phyloP scores from a whole-genome alignment of 108 stramenopile genomes.

The Nannochloropsis gaditana region DNA sequence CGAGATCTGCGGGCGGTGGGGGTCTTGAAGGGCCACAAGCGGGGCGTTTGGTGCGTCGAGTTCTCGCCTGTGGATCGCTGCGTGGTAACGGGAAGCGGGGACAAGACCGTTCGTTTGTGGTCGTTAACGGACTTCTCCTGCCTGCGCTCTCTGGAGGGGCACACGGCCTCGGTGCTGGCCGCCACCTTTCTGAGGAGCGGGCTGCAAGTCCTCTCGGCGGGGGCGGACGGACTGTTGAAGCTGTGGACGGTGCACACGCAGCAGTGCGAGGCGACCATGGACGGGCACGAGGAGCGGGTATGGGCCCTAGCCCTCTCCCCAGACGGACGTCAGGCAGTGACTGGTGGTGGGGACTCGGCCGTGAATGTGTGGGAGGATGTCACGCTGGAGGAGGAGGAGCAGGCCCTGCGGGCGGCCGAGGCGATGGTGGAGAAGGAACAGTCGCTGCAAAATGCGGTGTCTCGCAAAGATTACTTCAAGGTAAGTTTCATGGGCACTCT shows the following conservation, averaged over 20 bases:
- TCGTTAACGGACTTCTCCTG: slow-evolving; percentile 76
- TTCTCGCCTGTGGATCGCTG: slow-evolving; percentile 88
- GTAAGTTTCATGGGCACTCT: slow-evolving; percentile 22
- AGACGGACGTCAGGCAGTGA: slow-evolving; percentile 42
- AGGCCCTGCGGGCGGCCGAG: slow-evolving; percentile 61
- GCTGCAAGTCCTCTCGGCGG: slow-evolving; percentile 74
- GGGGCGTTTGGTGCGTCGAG: slow-evolving; percentile 86
- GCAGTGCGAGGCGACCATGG: slow-evolving; percentile 85
- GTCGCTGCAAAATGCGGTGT: slow-evolving; percentile 43
- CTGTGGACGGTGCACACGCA: slow-evolving; percentile 88
- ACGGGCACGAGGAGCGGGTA: slow-evolving; percentile 79
- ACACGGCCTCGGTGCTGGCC: slow-evolving; percentile 76
- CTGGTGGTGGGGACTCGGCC: slow-evolving; percentile 83
- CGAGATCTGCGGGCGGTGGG: slow-evolving; percentile 63
- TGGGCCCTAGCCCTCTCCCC: slow-evolving; percentile 77
- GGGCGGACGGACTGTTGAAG: slow-evolving; percentile 88
- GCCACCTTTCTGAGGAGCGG: slow-evolving; percentile 57
- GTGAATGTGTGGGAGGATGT: slow-evolving; percentile 85
- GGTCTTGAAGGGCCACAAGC: slow-evolving; percentile 79
- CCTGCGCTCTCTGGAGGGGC: slow-evolving; percentile 86
- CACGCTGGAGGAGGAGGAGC: slow-evolving; percentile 70
- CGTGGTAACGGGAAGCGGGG: slow-evolving; percentile 83
- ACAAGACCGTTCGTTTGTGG: slow-evolving; percentile 89
- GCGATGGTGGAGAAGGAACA: slow-evolving; percentile 71
- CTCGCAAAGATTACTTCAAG: not conserved